Conservation (phyloP, 148 eudicot genomes). For the Chenopodium berlandieri region DNA sequence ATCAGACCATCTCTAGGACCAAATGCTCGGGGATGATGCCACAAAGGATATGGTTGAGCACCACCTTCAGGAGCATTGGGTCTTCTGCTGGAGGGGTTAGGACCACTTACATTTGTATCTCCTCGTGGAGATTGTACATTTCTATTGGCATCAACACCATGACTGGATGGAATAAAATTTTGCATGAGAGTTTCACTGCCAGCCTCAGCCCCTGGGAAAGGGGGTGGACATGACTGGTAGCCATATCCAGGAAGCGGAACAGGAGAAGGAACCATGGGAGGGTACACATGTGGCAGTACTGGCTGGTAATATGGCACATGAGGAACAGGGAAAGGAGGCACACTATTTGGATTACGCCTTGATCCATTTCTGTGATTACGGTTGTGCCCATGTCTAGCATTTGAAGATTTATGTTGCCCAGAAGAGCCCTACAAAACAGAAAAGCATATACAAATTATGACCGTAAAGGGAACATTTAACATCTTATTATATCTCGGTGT, state of each 20-base stretch:
- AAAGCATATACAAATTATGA: conserved; percentile 6
- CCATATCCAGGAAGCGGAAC: conserved; percentile 59
- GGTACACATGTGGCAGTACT: conserved; percentile 44
- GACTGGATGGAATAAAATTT: conserved; percentile 44
- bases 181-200: conserved; percentile 49
- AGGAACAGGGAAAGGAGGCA: conserved; percentile 55
- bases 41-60: conserved; percentile 38
- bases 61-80: conserved; percentile 51
- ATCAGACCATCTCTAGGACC: conserved; percentile 41
- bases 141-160: conserved; percentile 36
- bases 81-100: conserved; percentile 40
- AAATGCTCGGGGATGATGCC: conserved; percentile 44
- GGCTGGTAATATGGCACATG: conserved; percentile 62
- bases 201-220: conserved; percentile 47
- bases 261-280: conserved; percentile 51
- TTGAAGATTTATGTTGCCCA: conserved; percentile 48
- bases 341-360: conserved; percentile 55
- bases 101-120: conserved; percentile 41
- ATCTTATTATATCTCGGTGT: neutral
- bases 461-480: neutral
- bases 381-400: conserved; percentile 45
- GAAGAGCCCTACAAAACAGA: conserved; percentile 39
- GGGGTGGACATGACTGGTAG: conserved; percentile 47
- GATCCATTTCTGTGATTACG: conserved; percentile 59
- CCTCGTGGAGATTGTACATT: conserved; percentile 44